Conservation (phyloP, 176 grass and related monocot genomes). For the Tillandsia leiboldiana region DNA sequence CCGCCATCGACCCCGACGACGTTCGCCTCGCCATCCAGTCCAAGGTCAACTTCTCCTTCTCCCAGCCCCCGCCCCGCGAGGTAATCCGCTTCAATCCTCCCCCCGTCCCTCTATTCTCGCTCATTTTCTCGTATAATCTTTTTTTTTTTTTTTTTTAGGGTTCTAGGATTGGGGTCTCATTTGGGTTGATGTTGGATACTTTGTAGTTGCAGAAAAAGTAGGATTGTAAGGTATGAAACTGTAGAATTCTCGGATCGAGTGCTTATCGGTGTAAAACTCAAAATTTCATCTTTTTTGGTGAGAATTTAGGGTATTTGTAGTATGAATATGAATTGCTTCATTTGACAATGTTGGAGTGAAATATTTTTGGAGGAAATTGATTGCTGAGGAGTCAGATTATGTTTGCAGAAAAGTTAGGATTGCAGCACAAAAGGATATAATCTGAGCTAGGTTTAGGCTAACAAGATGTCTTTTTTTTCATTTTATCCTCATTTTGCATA, state of each 20-base stretch:
- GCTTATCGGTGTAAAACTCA: neutral
- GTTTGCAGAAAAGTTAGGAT: too few species aligned
- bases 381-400: too few species aligned
- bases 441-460: neutral
- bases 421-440: neutral
- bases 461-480: neutral
- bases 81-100: conserved; percentile 23
- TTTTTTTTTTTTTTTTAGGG: neutral
- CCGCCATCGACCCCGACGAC: conserved; percentile 82
- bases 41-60: conserved; percentile 97
- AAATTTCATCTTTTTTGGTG: neutral
- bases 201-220: neutral
- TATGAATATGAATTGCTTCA: too few species aligned
- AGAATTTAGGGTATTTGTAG: neutral
- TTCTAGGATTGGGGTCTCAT: neutral
- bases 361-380: too few species aligned
- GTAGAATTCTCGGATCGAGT: neutral
- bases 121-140: neutral
- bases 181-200: neutral
- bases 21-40: conserved; percentile 81
- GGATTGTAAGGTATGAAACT: too few species aligned
- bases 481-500: neutral
- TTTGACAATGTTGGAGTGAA: too few species aligned
- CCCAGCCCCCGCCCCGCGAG: conserved; percentile 97
- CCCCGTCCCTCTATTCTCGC: neutral